Base-by-base conservation (phyloP, 176 grass and related monocot species). In the Oryza nivara region DNA sequence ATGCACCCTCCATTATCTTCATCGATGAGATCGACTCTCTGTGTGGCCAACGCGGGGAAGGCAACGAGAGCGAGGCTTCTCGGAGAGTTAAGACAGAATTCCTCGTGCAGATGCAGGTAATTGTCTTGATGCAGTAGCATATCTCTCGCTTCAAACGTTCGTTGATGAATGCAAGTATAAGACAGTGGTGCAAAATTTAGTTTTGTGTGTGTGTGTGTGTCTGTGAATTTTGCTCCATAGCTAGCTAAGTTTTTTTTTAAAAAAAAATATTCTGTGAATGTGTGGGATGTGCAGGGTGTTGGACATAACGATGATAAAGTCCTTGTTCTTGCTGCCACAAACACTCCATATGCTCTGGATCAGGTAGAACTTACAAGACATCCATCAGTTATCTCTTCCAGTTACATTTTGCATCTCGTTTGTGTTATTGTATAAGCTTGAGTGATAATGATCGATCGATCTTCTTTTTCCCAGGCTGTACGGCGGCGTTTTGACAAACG, bases 31-130 rank as follows among this genome's bases (percentile, higher is more conserved):
- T 94, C 15, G 88, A 94, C 86, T 94, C 92, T 16, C 77, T 94
- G 28, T 85, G 82, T 84, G 92, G 92, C 11, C 78, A 88, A 49
- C 92, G 92, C 69, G 92, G 92, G 17, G 88, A 94, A 85, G 86
- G 92, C 5, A 94, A 94, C 68, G 92, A 94, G 70, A 94, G 92
- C 23, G 88, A 94, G 79, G 89, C 88, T 70, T 94, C 92, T 80
- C 82, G 88, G 75, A 94, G 92, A 70, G 88, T 94, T 38, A 94
- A 94, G 65, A 94, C 92, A 23, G 92, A 94, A 74, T 85, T 94
- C 49, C 92, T 94, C 52, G 92, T 94, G 67, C 92, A 94, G 60
- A 94, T 94, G 92, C 92, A 94, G 88, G 92, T 88, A n/a, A 85
- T 7, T 81, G 4, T 54, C 51, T 6, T 6, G 19, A 16, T 54